These are phyloP conservation scores for Viola odorata DNA, from an alignment of 345 rosid genomes.

Conservation along the genomic window DNA sequence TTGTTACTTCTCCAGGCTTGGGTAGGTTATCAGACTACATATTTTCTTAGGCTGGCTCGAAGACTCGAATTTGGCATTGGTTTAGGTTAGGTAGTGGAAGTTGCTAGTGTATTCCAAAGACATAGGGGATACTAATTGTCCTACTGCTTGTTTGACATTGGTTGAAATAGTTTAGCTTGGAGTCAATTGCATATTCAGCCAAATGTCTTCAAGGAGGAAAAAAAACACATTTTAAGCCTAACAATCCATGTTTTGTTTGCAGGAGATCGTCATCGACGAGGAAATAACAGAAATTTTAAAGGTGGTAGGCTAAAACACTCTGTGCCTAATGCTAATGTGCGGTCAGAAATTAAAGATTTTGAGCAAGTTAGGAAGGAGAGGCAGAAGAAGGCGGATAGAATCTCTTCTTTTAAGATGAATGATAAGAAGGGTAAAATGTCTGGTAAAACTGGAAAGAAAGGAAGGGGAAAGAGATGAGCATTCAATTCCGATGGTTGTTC, in stretches of 20 bases:
- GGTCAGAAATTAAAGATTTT: constrained; percentile 74
- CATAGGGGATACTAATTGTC: no score
- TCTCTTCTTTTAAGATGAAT: constrained; percentile 59
- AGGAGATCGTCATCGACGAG: constrained; percentile 29
- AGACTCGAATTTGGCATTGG: no score
- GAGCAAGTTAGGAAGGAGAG: constrained; percentile 91
- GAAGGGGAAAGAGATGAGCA: constrained; percentile 30
- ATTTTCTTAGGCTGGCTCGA: no score
- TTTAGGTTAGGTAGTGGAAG: no score
- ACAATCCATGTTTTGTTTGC: constrained; percentile 8
- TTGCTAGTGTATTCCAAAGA: no score
- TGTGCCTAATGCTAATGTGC: constrained; percentile 71
- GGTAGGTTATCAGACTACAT: no score
- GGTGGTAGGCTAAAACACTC: constrained; percentile 42
- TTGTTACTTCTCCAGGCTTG: no score
- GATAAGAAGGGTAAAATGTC: constrained; percentile 24
- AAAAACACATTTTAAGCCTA: neutral
- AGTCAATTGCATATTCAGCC: neutral
- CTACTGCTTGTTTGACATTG: no score
- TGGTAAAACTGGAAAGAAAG: constrained; percentile 28
- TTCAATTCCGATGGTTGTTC: no score
- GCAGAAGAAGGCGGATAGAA: constrained; percentile 60
- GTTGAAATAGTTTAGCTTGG: neutral
- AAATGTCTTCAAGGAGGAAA: neutral
- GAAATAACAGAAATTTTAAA: constrained; percentile 35